Evolutionary conservation across 2,329 filamentous ascomycete genomes (phyloP).

Genomic region (Rutstroemia sydowiana): DNA sequence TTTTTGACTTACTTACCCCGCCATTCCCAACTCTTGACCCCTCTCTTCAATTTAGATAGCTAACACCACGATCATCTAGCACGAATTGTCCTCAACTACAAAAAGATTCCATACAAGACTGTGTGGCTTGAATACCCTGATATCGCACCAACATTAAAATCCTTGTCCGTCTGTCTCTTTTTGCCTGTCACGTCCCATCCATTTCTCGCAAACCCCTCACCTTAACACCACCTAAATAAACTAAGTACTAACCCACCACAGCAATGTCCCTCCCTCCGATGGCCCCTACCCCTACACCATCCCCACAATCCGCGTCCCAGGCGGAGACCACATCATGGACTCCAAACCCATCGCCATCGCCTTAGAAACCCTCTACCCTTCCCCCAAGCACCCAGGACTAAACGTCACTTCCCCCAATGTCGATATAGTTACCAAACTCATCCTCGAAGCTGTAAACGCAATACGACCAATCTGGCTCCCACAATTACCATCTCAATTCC

Average conservation of each 20-base stretch:
- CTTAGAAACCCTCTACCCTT: conserved; percentile 52
- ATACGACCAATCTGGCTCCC: conserved; percentile 40
- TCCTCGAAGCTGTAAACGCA: conserved; percentile 28
- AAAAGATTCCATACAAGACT: conserved; percentile 58
- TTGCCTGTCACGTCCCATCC: neutral
- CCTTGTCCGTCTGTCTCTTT: conserved; percentile 40
- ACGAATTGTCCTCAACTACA: conserved; percentile 60
- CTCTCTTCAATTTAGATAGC: conserved; percentile 4
- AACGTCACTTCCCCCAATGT: conserved; percentile 48
- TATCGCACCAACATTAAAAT: conserved; percentile 47
- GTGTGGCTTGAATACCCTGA: conserved; percentile 66
- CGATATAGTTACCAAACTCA: conserved; percentile 36
- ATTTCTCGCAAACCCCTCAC: neutral
- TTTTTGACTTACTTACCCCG: conserved; percentile 11
- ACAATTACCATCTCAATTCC: conserved; percentile 41
- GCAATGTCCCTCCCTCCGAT: conserved; percentile 36
- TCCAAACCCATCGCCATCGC: conserved; percentile 50
- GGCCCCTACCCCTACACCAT: conserved; percentile 39
- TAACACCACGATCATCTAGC: no score
- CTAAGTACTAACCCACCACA: conserved; percentile 18
- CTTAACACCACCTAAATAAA: no score
- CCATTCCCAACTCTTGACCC: neutral
- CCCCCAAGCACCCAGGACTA: conserved; percentile 39
- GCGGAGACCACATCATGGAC: conserved; percentile 57
- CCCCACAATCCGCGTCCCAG: conserved; percentile 47